Evolutionary conservation across 495 filamentous ascomycete genomes (phyloP), one percentile per base, ranked within the genome.

Genomic region (Xylaria castorea): DNA sequence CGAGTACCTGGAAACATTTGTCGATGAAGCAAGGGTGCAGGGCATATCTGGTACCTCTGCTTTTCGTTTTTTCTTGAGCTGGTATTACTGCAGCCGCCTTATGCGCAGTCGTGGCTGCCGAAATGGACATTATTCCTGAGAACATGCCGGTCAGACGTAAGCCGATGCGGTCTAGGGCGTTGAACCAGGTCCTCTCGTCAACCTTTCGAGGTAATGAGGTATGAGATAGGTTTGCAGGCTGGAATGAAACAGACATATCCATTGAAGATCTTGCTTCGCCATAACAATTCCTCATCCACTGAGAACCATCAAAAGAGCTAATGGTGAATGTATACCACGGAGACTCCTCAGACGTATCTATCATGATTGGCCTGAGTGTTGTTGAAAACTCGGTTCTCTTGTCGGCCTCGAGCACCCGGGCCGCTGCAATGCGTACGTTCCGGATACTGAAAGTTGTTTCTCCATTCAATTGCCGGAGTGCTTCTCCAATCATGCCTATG

Each of bases 401-500:
- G 22, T 77, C 50, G 61, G 48, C 73, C 36, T 76, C 76, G 7
- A 73, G 25, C 7, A 77, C 51, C 18, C 32, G 70, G 20, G 81
- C 74, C 5, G 72, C 73, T 4, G 78, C 82, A n/a, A 66, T 66
- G 5, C 44, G 27, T 6, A 68, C 51, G 60, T 70, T 68, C 32
- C 68, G 71, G 1, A 38, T 76, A 34, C 40, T 70, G 36, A 53
- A 76, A 30, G 81, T 77, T 55, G 69, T 74, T 68, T 82, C 81
- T 20, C 74, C 75, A 18, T 73, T 77, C 70, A 84, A 69, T 62
- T 87, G 85, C 18, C 78, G 72, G 14, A 83, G 76, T 2, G 85
- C 85, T 63, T 85, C 85, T 5, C 80, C 82, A 30, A 81, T 83
- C 79, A 86, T 85, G 9, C 80, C 78, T n/a, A 86, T 75, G 69